Evolutionary conservation across 176 grass and related monocot species (phyloP), one percentile per base, ranked within the genome.

Genomic region (Carex littledalei): DNA sequence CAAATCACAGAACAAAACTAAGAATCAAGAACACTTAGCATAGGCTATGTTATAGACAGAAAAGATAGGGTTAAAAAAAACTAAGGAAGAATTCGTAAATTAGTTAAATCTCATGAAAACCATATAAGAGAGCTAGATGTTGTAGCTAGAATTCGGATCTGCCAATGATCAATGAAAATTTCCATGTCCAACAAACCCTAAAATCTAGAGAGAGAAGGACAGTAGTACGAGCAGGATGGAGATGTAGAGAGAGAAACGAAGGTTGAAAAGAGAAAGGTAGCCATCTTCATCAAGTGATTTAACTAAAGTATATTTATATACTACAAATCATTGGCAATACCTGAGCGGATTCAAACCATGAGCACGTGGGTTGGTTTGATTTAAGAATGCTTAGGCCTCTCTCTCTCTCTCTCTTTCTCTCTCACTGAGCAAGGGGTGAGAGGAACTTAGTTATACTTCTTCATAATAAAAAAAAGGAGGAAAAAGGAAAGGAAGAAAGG

Each of bases 231-330:
- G 80, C 78, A 52, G 69, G 84, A 74, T 20, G n/a, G 84, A 90
- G 88, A 89, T 81, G 87, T 84, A 85, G 91, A 91, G 90, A 93
- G 85, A 86, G 63, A 80, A 55, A 89, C 58, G 63, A 67, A 84
- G 62, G 82, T 87, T 86, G 82, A 69, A 86, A 72, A 87, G 74
- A 64, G 58, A 90, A 85, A 86, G 88, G 82, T 87, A 91, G 81
- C 79, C 93, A 94, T 95, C 95, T 93, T 98, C 89, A 92, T 98
- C 95, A 93, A 87, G 82, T 92, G 91, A 94, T 93, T 91, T 92
- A 98, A 94, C 89, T 86, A 92, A 92, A 93, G 82, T 90, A 89
- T 79, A 67, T 78, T 81, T 34, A 85, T 88, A 68, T 78, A 35
- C 66, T 69, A 85, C 70, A 59, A 87, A 87, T 81, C 60, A 83